Evolutionary conservation across 2,329 filamentous ascomycete species (phyloP), one percentile per base, ranked within the genome.

Genomic region (Pseudogymnoascus sp.): DNA sequence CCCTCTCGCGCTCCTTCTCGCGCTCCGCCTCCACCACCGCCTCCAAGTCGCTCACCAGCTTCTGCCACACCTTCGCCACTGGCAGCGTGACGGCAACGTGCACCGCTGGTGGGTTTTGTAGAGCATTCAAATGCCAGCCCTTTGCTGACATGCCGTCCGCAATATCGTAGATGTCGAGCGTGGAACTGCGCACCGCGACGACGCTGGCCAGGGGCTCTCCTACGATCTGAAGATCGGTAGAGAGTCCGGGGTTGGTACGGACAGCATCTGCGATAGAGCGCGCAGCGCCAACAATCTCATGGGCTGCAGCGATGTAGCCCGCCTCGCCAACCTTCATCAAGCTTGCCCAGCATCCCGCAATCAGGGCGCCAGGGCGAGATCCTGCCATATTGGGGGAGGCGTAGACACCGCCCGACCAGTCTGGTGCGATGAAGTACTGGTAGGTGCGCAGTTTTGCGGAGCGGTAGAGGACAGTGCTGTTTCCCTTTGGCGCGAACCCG

Each of bases 401-500:
- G 75, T 99, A 99, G 7, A 99, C 92, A 70, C 94, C 94, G 64
- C 94, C 94, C 8, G 89, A 87, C 94, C 94, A 99, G 76, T 96
- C 90, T 5, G 94, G 89, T 33, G 88, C 91, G 73, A 99, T 88
- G 76, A 96, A 99, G 81, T 99, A 99, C 76, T 99, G 94, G 76
- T 96, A 93, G 63, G 86, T 85, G 68, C 94, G 86, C 67, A 95
- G 84, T 55, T 84, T 78, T 35, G 87, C 83, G 51, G 86, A 89
- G 69, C 94, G 91, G 81, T 99, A 99, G 42, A 99, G 82, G 12
- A 96, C 82, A 1, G 92, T 94, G 60, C 89, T 94, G 81, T 96
- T 99, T 68, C 94, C 94, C 79, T 99, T 99, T 61, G 94, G 94
- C 1, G 94, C 94, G 73, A 99, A 99, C 38, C 94, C 94, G 74